phyloP scores from a whole-genome alignment of 495 filamentous ascomycete genomes.

The Terfezia claveryi region DNA sequence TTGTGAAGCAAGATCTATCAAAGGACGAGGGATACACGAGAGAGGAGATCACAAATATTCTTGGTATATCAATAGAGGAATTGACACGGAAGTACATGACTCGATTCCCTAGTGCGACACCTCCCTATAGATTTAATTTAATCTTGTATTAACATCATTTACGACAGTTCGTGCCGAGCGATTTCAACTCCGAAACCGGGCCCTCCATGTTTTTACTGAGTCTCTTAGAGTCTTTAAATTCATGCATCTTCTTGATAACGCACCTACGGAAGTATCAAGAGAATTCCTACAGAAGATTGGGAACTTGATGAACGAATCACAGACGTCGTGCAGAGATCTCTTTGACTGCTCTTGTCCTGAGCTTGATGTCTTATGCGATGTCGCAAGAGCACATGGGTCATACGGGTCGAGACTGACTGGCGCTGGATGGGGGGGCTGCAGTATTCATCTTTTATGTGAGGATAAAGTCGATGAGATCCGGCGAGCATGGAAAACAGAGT shows the following conservation, averaged over 20 bases:
- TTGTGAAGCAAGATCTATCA: slow-evolving; percentile 39
- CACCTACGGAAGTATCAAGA: slow-evolving; percentile 25
- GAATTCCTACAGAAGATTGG: slow-evolving; percentile 47
- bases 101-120: slow-evolving; percentile 37
- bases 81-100: slow-evolving; percentile 54
- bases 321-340: slow-evolving; percentile 56
- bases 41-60: slow-evolving; percentile 55
- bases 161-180: slow-evolving; percentile 45
- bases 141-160: background rate
- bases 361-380: slow-evolving; percentile 62
- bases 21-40: slow-evolving; percentile 69
- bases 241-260: slow-evolving; percentile 36
- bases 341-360: slow-evolving; percentile 86
- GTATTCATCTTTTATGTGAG: slow-evolving; percentile 73
- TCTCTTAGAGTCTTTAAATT: slow-evolving; percentile 71
- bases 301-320: slow-evolving; percentile 71
- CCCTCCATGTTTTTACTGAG: slow-evolving; percentile 76
- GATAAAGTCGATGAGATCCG: slow-evolving; percentile 67
- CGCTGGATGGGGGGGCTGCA: slow-evolving; percentile 93
- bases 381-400: slow-evolving; percentile 54
- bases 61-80: slow-evolving; percentile 44
- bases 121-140: background rate
- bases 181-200: slow-evolving; percentile 74
- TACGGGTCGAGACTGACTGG: slow-evolving; percentile 80
- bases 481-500: slow-evolving; percentile 52